A percentile compares a stretch with the other conserved stretches of the same genome.
Evolutionary conservation across 768 basidiomycete genomes (phyloP).

Genomic region (Tephrocybe rancida): DNA sequence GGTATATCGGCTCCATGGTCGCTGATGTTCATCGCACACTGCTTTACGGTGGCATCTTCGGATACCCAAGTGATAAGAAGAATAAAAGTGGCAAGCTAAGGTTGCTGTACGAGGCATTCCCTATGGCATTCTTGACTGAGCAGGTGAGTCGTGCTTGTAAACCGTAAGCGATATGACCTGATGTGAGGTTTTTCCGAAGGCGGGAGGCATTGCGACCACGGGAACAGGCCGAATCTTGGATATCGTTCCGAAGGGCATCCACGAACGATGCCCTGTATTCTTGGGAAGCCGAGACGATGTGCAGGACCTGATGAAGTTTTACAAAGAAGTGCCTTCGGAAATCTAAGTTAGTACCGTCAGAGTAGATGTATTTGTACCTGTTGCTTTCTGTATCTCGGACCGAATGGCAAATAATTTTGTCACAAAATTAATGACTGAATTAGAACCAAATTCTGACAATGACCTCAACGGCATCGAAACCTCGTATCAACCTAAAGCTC

Average conservation of each 20-base stretch:
- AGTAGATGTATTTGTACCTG: slow-evolving; percentile 16
- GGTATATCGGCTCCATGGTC: slow-evolving; percentile 99
- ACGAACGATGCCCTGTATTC: slow-evolving; percentile 93
- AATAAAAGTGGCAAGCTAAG: slow-evolving; percentile 94
- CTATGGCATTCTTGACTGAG: slow-evolving; percentile 94
- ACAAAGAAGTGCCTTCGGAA: slow-evolving; percentile 47
- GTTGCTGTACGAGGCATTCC: slow-evolving; percentile 96
- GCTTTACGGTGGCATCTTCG: slow-evolving; percentile 97
- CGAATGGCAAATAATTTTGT: neutral
- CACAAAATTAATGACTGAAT: neutral
- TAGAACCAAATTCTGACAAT: slow-evolving; percentile 1
- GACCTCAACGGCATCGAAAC: slow-evolving; percentile 17
- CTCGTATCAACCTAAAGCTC: slow-evolving; percentile 24
- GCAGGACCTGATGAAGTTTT: slow-evolving; percentile 85
- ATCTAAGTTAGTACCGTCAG: slow-evolving; percentile 3
- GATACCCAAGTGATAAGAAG: slow-evolving; percentile 98
- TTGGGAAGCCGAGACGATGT: slow-evolving; percentile 95
- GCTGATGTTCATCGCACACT: slow-evolving; percentile 97
- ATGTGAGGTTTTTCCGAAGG: slow-evolving; percentile 45
- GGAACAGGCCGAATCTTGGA: slow-evolving; percentile 94
- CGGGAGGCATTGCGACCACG: slow-evolving; percentile 95
- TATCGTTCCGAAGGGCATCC: slow-evolving; percentile 81
- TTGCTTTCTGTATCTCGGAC: slow-evolving; percentile 1
- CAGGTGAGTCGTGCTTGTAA: slow-evolving; percentile 55
- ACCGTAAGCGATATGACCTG: slow-evolving; percentile 2